phyloP scores from a whole-genome alignment of 208 protist genomes.

The Crithidia bombi region DNA sequence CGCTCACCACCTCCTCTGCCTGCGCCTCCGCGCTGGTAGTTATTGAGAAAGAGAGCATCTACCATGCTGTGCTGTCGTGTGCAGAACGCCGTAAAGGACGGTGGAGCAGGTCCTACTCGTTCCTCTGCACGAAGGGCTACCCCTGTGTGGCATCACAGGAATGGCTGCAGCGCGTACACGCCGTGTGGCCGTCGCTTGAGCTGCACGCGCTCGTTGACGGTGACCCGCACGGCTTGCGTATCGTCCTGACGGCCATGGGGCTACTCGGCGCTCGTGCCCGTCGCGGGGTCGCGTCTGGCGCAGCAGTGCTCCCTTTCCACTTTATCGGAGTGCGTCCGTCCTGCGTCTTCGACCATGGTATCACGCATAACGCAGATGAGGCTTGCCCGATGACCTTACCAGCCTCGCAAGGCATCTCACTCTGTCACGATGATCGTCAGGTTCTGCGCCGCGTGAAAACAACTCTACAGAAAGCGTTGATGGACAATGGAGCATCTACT shows the following conservation, averaged over 20 bases:
- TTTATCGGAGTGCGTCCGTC: conserved; percentile 26
- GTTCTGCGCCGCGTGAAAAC: conserved; percentile 18
- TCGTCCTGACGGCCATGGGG: conserved; percentile 68
- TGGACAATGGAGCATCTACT: neutral
- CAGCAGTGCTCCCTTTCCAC: conserved; percentile 19
- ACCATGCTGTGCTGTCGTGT: conserved; percentile 45
- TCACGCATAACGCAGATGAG: neutral
- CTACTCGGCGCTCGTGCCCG: conserved; percentile 15
- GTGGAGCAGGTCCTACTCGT: conserved; percentile 12
- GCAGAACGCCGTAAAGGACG: neutral
- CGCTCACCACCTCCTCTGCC: neutral
- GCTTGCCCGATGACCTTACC: neutral
- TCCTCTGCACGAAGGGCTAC: conserved; percentile 84
- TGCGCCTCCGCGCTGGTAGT: conserved; percentile 45
- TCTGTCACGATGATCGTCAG: conserved; percentile 6
- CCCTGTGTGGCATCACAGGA: conserved; percentile 65
- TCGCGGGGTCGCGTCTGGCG: neutral
- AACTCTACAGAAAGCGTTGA: conserved; percentile 10
- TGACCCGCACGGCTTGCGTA: conserved; percentile 81
- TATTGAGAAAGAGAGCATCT: conserved; percentile 83
- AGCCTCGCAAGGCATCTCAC: neutral
- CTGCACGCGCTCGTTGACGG: conserved; percentile 76
- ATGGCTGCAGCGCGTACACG: conserved; percentile 57
- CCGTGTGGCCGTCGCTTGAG: conserved; percentile 42
- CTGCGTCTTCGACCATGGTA: conserved; percentile 5